Percentiles rank a stretch among this genome's conserved stretches.
phyloP scores from a whole-genome alignment of 2,329 filamentous ascomycete genomes.

The Aspergillus sp. region DNA sequence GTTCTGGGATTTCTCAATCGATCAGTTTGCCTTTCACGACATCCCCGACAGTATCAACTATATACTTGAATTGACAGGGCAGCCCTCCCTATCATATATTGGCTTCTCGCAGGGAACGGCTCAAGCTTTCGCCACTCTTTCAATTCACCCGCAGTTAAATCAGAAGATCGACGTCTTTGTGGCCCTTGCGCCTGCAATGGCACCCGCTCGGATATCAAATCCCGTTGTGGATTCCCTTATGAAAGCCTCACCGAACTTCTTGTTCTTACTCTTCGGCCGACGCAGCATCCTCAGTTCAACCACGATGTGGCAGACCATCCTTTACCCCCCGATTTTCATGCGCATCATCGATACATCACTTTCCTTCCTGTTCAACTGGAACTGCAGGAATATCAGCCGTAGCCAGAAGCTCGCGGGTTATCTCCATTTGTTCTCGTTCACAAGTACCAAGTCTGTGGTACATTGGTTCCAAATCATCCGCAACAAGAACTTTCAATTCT shows the following conservation, averaged over 20 bases:
- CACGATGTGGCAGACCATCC: constrained; percentile 94
- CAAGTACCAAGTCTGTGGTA: constrained; percentile 93
- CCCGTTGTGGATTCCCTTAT: constrained; percentile 89
- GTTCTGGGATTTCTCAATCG: constrained; percentile 99
- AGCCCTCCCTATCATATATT: constrained; percentile 87
- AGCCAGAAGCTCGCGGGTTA: constrained; percentile 95
- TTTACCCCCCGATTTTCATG: constrained; percentile 93
- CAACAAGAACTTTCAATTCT: constrained; percentile 96
- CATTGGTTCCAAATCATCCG: constrained; percentile 99
- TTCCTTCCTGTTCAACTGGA: constrained; percentile 86
- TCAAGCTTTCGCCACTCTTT: constrained; percentile 90
- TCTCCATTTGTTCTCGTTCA: constrained; percentile 93
- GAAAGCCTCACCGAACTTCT: constrained; percentile 87
- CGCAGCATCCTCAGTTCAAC: constrained; percentile 88
- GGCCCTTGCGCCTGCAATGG: constrained; percentile 93
- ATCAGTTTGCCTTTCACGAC: constrained; percentile 96
- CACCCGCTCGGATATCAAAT: constrained; percentile 84
- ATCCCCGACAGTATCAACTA: constrained; percentile 95
- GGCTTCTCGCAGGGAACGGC: constrained; percentile 97
- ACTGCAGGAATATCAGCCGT: constrained; percentile 74
- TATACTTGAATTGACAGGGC: constrained; percentile 78
- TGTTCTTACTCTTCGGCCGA: constrained; percentile 90
- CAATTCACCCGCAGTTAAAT: constrained; percentile 89
- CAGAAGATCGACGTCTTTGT: constrained; percentile 95
- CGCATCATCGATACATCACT: constrained; percentile 81